Conservation (phyloP, 1,284 basidiomycete genomes). For the Gomphus bonarii region DNA sequence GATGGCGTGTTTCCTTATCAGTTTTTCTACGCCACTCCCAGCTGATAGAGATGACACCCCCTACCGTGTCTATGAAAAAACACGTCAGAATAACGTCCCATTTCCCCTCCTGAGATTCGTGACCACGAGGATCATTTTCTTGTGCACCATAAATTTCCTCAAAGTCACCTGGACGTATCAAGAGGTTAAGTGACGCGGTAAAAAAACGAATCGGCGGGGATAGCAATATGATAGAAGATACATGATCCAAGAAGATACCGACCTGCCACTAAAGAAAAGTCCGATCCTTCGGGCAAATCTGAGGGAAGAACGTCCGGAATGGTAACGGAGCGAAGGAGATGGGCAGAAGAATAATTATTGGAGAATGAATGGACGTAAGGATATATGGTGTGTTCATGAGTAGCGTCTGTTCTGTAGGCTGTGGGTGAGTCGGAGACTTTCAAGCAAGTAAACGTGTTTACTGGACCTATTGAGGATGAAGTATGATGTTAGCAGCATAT, state of each 20-base stretch:
- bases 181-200: neutral
- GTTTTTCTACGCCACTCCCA: neutral
- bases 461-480: constrained; percentile 73
- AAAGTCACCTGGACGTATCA: constrained; percentile 64
- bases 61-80: constrained; percentile 96
- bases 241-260: constrained; percentile 12
- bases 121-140: constrained; percentile 30
- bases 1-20: neutral
- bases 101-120: constrained; percentile 57
- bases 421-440: neutral
- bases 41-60: constrained; percentile 16
- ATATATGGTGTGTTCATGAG: constrained; percentile 65
- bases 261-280: constrained; percentile 84
- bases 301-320: constrained; percentile 83
- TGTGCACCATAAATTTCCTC: constrained; percentile 79
- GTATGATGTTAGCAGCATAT: constrained; percentile 81
- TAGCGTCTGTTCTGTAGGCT: constrained; percentile 48
- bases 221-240: neutral
- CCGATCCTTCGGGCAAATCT: constrained; percentile 47
- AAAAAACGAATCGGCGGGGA: neutral
- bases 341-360: constrained; percentile 51
- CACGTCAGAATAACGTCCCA: constrained; percentile 93
- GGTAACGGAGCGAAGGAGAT: constrained; percentile 55
- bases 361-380: constrained; percentile 89
- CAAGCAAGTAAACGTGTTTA: constrained; percentile 7